Percentiles rank a stretch among this genome's conserved stretches.
Conservation (phyloP, 1,139 yeast species). For the Suhomyces yuchorum region DNA sequence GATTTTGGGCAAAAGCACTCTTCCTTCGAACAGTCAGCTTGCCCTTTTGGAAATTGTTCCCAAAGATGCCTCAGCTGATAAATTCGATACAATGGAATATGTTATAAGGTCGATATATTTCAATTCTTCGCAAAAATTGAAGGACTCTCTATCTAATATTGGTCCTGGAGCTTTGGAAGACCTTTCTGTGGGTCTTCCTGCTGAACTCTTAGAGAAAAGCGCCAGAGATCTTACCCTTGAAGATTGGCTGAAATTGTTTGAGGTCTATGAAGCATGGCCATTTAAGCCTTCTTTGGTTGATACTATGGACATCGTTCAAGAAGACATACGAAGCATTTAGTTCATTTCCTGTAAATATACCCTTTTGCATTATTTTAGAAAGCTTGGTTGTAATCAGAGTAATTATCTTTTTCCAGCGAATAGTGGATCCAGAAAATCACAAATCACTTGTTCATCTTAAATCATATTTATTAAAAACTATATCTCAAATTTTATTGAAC, state of each 20-base stretch:
- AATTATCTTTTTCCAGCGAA: too few relatives aligned
- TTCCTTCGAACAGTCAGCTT: conserved; percentile 31
- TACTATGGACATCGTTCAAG: conserved; percentile 24
- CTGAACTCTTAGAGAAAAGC: conserved; percentile 41
- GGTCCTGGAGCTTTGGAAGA: conserved; percentile 88
- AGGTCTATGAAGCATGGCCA: conserved; percentile 73
- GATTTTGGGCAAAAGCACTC: conserved; percentile 25
- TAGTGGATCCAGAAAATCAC: too few relatives aligned
- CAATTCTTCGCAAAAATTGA: conserved; percentile 49
- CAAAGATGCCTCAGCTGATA: conserved; percentile 25
- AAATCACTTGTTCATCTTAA: too few relatives aligned
- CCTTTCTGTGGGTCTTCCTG: conserved; percentile 40
- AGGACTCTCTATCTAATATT: conserved; percentile 52
- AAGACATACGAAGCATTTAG: conserved; percentile 20
- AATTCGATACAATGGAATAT: conserved; percentile 65
- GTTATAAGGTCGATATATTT: conserved; percentile 67
- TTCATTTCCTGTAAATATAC: neutral
- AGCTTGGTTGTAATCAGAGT: too few relatives aligned
- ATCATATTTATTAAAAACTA: neutral
- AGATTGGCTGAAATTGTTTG: conserved; percentile 55
- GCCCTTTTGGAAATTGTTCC: conserved; percentile 66
- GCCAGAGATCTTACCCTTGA: conserved; percentile 54
- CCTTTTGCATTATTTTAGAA: too few relatives aligned
- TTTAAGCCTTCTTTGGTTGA: conserved; percentile 63
- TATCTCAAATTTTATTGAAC: neutral